Percentiles rank a stretch among this genome's conserved stretches.
Conservation (phyloP, 2,329 filamentous ascomycete species). For the Stylonectria norvegica region DNA sequence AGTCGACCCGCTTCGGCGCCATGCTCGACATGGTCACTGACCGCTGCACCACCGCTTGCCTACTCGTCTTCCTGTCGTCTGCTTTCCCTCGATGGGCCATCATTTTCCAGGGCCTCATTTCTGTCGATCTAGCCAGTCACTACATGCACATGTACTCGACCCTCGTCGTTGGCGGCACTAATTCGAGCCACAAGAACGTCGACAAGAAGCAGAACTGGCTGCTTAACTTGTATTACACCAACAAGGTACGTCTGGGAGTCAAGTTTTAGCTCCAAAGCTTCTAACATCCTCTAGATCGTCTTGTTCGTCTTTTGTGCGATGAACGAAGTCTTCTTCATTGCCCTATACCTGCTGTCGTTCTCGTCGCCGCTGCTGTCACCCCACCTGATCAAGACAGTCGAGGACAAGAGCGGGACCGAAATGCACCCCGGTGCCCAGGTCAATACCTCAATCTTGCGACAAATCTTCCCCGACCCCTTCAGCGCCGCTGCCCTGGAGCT, state of each 20-base stretch:
- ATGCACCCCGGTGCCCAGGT: conserved; percentile 67
- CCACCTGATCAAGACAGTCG: conserved; percentile 66
- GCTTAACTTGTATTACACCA: conserved; percentile 94
- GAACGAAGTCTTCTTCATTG: conserved; percentile 98
- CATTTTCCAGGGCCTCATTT: conserved; percentile 89
- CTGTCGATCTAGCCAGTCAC: conserved; percentile 89
- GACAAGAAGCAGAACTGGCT: conserved; percentile 84
- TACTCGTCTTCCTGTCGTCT: conserved; percentile 90
- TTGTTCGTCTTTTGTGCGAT: conserved; percentile 86
- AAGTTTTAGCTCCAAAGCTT: background rate
- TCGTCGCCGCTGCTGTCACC: conserved; percentile 86
- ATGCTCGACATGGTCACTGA: conserved; percentile 99
- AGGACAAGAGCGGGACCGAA: conserved; percentile 48
- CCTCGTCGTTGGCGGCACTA: conserved; percentile 76
- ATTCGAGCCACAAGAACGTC: conserved; percentile 88
- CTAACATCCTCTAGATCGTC: conserved; percentile 59
- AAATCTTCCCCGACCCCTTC: conserved; percentile 84
- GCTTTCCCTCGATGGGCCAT: conserved; percentile 94
- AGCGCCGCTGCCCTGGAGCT: conserved; percentile 89
- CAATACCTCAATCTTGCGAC: conserved; percentile 63
- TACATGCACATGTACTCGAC: conserved; percentile 99
- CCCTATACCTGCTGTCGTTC: conserved; percentile 95
- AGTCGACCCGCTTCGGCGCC: conserved; percentile 92
- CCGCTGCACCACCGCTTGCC: conserved; percentile 90
- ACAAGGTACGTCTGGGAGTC: conserved; percentile 66